These are phyloP conservation scores for Candida michaelii DNA, from an alignment of 805 yeast species.

Conservation along the genomic window DNA sequence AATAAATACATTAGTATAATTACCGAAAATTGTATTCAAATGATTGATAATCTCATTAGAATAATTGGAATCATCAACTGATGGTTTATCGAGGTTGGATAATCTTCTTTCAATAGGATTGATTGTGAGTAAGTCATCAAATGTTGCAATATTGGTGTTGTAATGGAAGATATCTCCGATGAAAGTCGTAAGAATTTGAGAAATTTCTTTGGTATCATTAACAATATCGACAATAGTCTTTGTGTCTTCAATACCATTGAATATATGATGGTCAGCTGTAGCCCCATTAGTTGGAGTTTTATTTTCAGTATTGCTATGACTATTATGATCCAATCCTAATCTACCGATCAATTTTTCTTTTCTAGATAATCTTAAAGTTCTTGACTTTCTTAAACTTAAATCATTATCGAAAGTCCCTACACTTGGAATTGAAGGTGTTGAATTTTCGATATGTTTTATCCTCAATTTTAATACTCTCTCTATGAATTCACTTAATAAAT, in stretches of 20 bases:
- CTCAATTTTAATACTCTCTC: conserved; percentile 24
- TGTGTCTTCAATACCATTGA: conserved; percentile 31
- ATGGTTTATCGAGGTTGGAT: conserved; percentile 21
- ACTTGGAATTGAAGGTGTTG: conserved; percentile 16
- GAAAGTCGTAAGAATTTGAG: conserved; percentile 39
- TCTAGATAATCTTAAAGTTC: conserved; percentile 31
- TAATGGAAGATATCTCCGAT: conserved; percentile 43
- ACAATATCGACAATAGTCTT: conserved; percentile 33
- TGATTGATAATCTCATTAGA: conserved; percentile 47
- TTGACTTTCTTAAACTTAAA: conserved; percentile 23
- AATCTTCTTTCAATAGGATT: conserved; percentile 35
- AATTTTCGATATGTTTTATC: conserved; percentile 18
- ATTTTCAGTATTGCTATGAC: not conserved
- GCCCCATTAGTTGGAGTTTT: not conserved
- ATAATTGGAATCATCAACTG: conserved; percentile 39
- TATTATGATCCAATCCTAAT: conserved; percentile 13
- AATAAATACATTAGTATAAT: conserved; percentile 33
- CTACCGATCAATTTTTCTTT: conserved; percentile 26
- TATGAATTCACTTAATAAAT: conserved; percentile 26
- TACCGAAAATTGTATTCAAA: conserved; percentile 49
- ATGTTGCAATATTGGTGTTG: conserved; percentile 29
- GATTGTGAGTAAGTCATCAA: conserved; percentile 27
- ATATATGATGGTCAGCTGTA: not conserved
- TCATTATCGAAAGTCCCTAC: conserved; percentile 7
- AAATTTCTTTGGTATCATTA: conserved; percentile 35